Evolutionary conservation across 208 protist genomes (phyloP).

Genomic region (Leptomonas pyrrhocoris): DNA sequence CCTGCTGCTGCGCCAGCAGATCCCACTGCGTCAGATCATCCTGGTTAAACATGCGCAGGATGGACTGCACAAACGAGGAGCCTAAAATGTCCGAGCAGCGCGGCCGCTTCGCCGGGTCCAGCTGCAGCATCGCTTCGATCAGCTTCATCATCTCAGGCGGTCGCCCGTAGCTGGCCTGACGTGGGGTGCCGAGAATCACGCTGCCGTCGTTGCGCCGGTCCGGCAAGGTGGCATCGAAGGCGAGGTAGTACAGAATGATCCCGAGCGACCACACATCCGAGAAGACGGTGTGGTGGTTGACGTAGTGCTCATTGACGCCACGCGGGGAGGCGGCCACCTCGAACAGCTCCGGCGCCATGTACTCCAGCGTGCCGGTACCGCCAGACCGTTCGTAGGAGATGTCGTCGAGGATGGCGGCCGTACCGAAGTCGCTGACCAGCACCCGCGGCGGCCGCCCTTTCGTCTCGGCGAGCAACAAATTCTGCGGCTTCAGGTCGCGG

Average conservation of each 20-base stretch:
- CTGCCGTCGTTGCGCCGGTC: conserved; percentile 45
- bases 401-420: conserved; percentile 69
- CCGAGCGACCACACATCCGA: conserved; percentile 90
- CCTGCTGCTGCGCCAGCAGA: conserved; percentile 32
- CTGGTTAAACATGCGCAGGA: conserved; percentile 72
- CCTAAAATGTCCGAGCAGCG: conserved; percentile 78
- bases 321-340: conserved; percentile 40
- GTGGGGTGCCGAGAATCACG: conserved; percentile 48
- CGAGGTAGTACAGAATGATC: conserved; percentile 88
- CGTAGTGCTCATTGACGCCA: conserved; percentile 40
- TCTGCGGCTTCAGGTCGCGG: conserved; percentile 91
- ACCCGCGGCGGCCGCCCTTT: conserved; percentile 66
- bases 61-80: conserved; percentile 75
- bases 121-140: conserved; percentile 78
- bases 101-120: conserved; percentile 64
- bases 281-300: conserved; percentile 69
- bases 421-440: conserved; percentile 90
- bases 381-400: conserved; percentile 71
- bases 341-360: conserved; percentile 91
- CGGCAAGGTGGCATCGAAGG: conserved; percentile 66
- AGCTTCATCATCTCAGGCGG: conserved; percentile 85
- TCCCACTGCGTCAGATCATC: conserved; percentile 39
- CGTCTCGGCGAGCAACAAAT: conserved; percentile 71
- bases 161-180: conserved; percentile 41
- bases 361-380: conserved; percentile 88